These are phyloP conservation scores for Phytophthora syringae DNA, from an alignment of 352 stramenopile genomes.

Conservation along the genomic window DNA sequence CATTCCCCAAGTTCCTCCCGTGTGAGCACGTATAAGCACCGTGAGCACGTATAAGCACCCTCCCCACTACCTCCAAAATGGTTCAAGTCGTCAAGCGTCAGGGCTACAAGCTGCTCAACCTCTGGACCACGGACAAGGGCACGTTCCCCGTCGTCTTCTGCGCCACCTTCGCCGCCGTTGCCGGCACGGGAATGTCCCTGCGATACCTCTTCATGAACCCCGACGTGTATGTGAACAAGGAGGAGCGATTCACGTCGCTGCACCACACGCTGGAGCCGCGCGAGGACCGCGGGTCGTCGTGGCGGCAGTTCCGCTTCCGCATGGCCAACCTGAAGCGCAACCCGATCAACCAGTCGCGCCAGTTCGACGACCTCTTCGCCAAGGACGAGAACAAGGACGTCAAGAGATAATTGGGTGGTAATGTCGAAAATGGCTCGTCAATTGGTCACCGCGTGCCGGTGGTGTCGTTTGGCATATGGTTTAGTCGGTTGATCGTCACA, in stretches of 20 bases:
- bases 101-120: conserved; percentile 47
- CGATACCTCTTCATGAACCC: conserved; percentile 62
- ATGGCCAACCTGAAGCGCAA: conserved; percentile 73
- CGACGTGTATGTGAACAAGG: conserved; percentile 76
- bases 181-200: conserved; percentile 41
- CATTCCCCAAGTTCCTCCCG: conserved; percentile 21
- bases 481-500: conserved; percentile 23
- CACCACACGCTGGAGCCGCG: conserved; percentile 51
- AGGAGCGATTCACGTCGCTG: conserved; percentile 47
- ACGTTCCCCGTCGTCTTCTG: conserved; percentile 72
- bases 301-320: conserved; percentile 71
- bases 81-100: conserved; percentile 32
- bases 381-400: conserved; percentile 63
- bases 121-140: conserved; percentile 66
- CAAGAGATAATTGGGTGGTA: conserved; percentile 46
- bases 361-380: conserved; percentile 64
- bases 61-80: conserved; percentile 1
- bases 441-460: conserved; percentile 6
- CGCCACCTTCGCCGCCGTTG: conserved; percentile 39
- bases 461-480: conserved; percentile 4
- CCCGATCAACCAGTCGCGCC: conserved; percentile 77
- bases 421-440: conserved; percentile 2
- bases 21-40: conserved; percentile 5
- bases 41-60: background rate
- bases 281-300: conserved; percentile 45